Conservation (phyloP, 2,329 filamentous ascomycete genomes). For the Penicillium psychrosexuale region DNA sequence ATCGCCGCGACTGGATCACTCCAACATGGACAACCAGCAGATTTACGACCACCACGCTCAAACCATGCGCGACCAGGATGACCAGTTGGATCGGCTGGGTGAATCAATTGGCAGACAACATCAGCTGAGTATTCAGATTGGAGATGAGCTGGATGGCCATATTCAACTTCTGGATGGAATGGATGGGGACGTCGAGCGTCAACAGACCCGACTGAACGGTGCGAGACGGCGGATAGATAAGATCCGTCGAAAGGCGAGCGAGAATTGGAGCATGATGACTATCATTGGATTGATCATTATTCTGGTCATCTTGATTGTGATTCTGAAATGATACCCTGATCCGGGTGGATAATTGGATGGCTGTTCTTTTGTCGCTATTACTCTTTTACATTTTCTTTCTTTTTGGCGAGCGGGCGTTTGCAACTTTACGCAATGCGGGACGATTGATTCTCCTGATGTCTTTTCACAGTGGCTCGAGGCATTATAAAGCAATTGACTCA, state of each 20-base stretch:
- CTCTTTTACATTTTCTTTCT: not conserved
- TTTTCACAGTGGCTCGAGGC: not conserved
- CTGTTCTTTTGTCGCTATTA: not conserved
- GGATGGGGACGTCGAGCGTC: slow-evolving; percentile 76
- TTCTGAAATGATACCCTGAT: slow-evolving; percentile 61
- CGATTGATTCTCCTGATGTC: not conserved
- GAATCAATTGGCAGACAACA: slow-evolving; percentile 82
- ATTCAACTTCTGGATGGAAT: slow-evolving; percentile 86
- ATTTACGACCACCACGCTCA: slow-evolving; percentile 80
- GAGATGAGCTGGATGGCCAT: slow-evolving; percentile 90
- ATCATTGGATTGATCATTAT: slow-evolving; percentile 81
- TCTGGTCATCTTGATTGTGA: slow-evolving; percentile 74
- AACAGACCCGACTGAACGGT: slow-evolving; percentile 70
- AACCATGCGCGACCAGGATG: slow-evolving; percentile 84
- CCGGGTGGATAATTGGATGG: not conserved
- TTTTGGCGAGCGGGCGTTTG: slow-evolving; percentile 23
- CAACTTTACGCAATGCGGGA: not conserved
- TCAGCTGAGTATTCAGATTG: slow-evolving; percentile 91
- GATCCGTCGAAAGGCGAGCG: slow-evolving; percentile 70
- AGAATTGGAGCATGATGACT: slow-evolving; percentile 82
- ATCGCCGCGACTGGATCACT: slow-evolving; percentile 48
- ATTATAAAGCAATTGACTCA: not conserved
- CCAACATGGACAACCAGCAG: slow-evolving; percentile 71
- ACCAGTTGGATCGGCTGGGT: slow-evolving; percentile 85
- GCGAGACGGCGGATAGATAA: slow-evolving; percentile 69